Evolutionary conservation across 1,284 basidiomycete species (phyloP).

Genomic region (Microbotryum scabiosae): DNA sequence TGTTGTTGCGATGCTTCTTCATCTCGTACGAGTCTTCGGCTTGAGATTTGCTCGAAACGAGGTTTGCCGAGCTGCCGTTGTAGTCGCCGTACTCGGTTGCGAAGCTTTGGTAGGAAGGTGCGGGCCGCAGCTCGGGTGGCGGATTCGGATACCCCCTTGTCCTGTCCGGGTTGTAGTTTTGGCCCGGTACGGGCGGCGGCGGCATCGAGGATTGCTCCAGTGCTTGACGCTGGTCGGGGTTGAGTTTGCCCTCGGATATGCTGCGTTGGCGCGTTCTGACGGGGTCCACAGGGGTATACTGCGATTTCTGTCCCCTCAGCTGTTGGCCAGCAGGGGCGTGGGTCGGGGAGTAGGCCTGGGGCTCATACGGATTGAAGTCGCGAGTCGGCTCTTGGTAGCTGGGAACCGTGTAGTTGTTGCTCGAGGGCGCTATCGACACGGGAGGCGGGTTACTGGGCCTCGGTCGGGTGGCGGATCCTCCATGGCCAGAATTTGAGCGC

Average conservation of each 20-base stretch:
- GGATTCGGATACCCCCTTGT: not conserved
- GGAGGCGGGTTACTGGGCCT: not conserved
- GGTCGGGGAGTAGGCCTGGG: not conserved
- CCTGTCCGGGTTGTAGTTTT: not conserved
- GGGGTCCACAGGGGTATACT: conserved; percentile 9
- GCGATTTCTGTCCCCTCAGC: not conserved
- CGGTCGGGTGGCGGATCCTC: not conserved
- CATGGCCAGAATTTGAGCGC: conserved; percentile 1
- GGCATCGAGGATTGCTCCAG: not conserved
- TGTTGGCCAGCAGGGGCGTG: not conserved
- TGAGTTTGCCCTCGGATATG: conserved; percentile 1
- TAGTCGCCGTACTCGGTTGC: conserved; percentile 1
- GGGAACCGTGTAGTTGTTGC: not conserved
- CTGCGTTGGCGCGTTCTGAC: conserved; percentile 9
- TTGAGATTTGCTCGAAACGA: conserved; percentile 6
- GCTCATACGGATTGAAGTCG: conserved; percentile 21
- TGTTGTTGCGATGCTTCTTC: not conserved
- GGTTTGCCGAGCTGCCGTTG: conserved; percentile 14
- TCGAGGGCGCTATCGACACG: not conserved
- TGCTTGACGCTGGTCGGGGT: not conserved
- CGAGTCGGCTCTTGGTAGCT: conserved; percentile 1
- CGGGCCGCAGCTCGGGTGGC: not conserved
- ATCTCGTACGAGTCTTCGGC: not conserved
- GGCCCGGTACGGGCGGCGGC: not conserved
- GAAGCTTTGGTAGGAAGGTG: not conserved